A percentile compares a stretch with the other conserved stretches of the same genome.
Evolutionary conservation across 805 yeast genomes (phyloP).

Genomic region (Candida pini): DNA sequence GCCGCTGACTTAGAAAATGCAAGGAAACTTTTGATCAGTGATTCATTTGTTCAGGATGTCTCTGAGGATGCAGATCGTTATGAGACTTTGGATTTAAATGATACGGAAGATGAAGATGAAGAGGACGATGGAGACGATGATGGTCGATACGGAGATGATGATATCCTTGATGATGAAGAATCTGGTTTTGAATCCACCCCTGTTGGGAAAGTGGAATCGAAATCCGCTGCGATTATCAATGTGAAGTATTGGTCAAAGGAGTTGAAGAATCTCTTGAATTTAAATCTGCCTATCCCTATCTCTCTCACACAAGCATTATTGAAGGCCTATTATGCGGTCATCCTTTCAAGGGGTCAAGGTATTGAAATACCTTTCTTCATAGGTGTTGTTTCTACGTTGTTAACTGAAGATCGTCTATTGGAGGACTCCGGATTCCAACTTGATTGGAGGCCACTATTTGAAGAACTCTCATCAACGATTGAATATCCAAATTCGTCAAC

Average conservation of each 20-base stretch:
- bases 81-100: constrained; percentile 39
- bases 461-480: constrained; percentile 31
- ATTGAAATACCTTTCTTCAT: constrained; percentile 55
- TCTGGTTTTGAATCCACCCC: constrained; percentile 34
- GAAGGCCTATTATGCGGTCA: constrained; percentile 63
- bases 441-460: constrained; percentile 45
- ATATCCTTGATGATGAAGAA: constrained; percentile 38
- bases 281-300: constrained; percentile 78
- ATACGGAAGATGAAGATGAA: constrained; percentile 28
- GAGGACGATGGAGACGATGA: constrained; percentile 32
- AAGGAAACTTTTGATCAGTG: constrained; percentile 9
- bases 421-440: constrained; percentile 36
- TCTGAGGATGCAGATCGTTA: constrained; percentile 42
- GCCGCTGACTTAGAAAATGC: constrained; percentile 58
- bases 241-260: constrained; percentile 87
- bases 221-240: constrained; percentile 67
- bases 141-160: constrained; percentile 33
- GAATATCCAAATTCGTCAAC: constrained; percentile 45
- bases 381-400: constrained; percentile 53
- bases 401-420: constrained; percentile 41
- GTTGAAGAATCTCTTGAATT: constrained; percentile 66
- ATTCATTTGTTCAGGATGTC: constrained; percentile 29
- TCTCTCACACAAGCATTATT: constrained; percentile 55
- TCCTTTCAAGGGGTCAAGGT: constrained; percentile 68
- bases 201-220: constrained; percentile 57